Conservation (phyloP, 345 rosid species). For the Iberis pinnata region DNA sequence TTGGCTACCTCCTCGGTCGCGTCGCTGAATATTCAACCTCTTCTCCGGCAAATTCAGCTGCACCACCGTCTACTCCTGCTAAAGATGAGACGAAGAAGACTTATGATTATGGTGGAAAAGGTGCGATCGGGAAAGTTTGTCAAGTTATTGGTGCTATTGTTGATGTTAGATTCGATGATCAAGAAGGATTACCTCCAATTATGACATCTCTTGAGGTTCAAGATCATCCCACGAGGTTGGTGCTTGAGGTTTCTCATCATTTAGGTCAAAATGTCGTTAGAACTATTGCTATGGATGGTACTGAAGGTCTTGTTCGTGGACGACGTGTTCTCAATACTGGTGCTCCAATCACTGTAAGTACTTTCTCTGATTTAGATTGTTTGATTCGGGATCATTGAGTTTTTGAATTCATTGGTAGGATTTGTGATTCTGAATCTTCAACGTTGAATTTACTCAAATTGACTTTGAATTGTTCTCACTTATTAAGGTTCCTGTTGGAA, state of each 20-base stretch:
- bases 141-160: conserved; percentile 97
- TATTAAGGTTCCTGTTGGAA: conserved; percentile 83
- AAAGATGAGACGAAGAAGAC: conserved; percentile 39
- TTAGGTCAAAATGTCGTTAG: conserved; percentile 80
- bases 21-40: conserved; percentile 64
- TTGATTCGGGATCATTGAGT: neutral
- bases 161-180: conserved; percentile 66
- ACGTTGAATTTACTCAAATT: conserved; percentile 10
- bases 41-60: conserved; percentile 37
- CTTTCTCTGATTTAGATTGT: neutral
- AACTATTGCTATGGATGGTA: conserved; percentile 95
- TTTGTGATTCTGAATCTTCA: neutral
- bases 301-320: conserved; percentile 82
- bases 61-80: conserved; percentile 28
- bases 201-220: conserved; percentile 88
- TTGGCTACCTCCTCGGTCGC: conserved; percentile 48
- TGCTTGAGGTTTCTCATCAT: conserved; percentile 95
- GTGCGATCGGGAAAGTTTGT: conserved; percentile 82
- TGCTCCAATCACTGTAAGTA: conserved; percentile 80
- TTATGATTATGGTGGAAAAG: conserved; percentile 74
- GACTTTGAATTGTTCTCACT: conserved; percentile 1
- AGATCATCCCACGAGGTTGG: conserved; percentile 60
- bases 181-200: conserved; percentile 92
- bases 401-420: neutral
- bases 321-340: conserved; percentile 83